These are phyloP conservation scores for Phallus indusiatus DNA, from an alignment of 768 basidiomycete genomes.

Conservation along the genomic window DNA sequence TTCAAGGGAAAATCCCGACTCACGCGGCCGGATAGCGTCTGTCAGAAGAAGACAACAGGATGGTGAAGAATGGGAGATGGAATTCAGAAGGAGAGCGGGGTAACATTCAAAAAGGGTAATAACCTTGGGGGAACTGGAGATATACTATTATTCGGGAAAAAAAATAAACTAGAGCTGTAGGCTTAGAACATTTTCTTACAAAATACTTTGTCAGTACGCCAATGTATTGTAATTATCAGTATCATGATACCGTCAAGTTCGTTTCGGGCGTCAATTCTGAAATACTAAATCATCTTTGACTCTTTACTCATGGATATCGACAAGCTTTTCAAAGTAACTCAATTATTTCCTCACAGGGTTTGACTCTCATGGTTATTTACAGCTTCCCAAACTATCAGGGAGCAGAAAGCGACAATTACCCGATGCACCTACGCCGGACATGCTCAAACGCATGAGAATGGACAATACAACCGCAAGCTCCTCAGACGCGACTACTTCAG, in stretches of 20 bases:
- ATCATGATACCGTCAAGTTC: neutral
- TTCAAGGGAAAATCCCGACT: neutral
- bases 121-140: neutral
- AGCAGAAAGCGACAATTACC: conserved; percentile 67
- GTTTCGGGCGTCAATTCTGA: neutral
- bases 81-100: neutral
- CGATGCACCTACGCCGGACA: conserved; percentile 69
- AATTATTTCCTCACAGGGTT: neutral
- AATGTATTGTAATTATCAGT: too few species aligned
- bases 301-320: conserved; percentile 19
- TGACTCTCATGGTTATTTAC: neutral
- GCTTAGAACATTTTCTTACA: too few species aligned
- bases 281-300: neutral
- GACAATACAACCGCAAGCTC: conserved; percentile 22
- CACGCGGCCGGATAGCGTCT: neutral
- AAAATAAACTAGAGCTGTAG: too few species aligned
- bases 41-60: conserved; percentile 1
- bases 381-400: conserved; percentile 62
- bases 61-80: conserved; percentile 9
- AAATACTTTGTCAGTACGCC: too few species aligned
- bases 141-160: too few species aligned
- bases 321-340: conserved; percentile 18
- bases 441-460: conserved; percentile 70
- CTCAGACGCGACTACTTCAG: neutral
- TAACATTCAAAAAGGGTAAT: too few species aligned